phyloP scores from a whole-genome alignment of 495 filamentous ascomycete species.

The Lasiosphaeris hirsuta region DNA sequence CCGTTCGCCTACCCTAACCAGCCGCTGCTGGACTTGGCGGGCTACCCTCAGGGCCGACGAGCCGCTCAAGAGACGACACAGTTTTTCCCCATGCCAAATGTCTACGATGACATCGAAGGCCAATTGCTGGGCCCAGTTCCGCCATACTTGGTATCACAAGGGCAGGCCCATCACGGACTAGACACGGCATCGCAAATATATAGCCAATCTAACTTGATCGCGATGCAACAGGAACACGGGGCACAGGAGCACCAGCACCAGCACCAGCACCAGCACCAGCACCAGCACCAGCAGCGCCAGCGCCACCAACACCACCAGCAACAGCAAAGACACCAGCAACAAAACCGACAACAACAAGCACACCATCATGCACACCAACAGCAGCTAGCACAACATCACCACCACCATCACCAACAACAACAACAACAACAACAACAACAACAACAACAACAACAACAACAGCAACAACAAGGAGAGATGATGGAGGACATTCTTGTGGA shows the following conservation, averaged over 20 bases:
- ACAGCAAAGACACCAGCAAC: constrained; percentile 12
- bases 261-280: constrained; percentile 14
- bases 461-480: constrained; percentile 26
- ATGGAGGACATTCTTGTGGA: constrained; percentile 39
- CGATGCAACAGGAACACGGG: constrained; percentile 20
- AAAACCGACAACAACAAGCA: constrained; percentile 9
- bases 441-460: constrained; percentile 8
- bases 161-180: constrained; percentile 30
- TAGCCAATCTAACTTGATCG: constrained; percentile 18
- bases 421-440: constrained; percentile 28
- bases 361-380: constrained; percentile 29
- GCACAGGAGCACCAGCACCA: constrained; percentile 5
- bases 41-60: constrained; percentile 21
- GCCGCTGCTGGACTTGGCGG: constrained; percentile 60
- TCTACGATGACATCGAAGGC: constrained; percentile 48
- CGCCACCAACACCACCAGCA: constrained; percentile 16
- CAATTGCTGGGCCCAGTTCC: constrained; percentile 46
- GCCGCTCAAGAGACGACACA: constrained; percentile 21
- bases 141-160: constrained; percentile 42
- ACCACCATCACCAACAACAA: too few relatives aligned
- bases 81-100: constrained; percentile 37
- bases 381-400: constrained; percentile 5
- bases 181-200: constrained; percentile 40
- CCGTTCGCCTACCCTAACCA: constrained; percentile 88
- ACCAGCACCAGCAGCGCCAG: constrained; percentile 13